Percentiles rank a stretch among this genome's conserved stretches.
These are phyloP conservation scores for Diutina mesorugosa DNA, from an alignment of 1,139 yeast genomes.

Conservation along the genomic window DNA sequence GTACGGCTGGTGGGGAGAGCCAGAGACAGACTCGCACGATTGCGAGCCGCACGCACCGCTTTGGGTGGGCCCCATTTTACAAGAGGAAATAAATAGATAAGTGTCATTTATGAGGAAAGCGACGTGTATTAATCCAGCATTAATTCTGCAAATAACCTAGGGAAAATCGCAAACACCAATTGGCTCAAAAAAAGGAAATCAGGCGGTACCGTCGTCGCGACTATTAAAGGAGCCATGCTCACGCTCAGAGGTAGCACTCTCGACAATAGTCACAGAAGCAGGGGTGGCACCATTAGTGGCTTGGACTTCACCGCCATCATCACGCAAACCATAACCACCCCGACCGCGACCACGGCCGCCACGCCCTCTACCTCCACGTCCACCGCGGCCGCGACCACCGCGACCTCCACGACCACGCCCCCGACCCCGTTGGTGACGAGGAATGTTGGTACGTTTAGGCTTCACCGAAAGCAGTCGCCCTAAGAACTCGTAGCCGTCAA, in stretches of 20 bases:
- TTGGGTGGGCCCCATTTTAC: background rate
- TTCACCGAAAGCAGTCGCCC: background rate
- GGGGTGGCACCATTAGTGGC: no score
- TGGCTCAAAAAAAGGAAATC: no score
- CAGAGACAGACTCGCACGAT: background rate
- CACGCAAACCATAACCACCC: background rate
- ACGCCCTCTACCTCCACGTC: background rate
- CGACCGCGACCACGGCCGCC: background rate
- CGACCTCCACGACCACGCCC: conserved; percentile 1
- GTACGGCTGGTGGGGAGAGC: background rate
- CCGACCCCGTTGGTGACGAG: background rate
- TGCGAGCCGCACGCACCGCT: background rate
- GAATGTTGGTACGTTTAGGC: background rate
- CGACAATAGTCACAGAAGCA: no score
- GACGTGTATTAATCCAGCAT: no score
- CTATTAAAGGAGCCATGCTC: no score
- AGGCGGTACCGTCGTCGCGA: no score
- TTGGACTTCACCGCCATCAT: background rate
- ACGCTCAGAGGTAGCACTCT: no score
- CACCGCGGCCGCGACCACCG: background rate
- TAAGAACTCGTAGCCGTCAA: background rate
- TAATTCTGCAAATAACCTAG: no score
- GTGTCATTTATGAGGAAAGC: no score
- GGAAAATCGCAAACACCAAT: no score
- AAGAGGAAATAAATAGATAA: no score